These are phyloP conservation scores for Nakazawaea ishiwadae DNA, from an alignment of 805 yeast genomes.

Conservation along the genomic window DNA sequence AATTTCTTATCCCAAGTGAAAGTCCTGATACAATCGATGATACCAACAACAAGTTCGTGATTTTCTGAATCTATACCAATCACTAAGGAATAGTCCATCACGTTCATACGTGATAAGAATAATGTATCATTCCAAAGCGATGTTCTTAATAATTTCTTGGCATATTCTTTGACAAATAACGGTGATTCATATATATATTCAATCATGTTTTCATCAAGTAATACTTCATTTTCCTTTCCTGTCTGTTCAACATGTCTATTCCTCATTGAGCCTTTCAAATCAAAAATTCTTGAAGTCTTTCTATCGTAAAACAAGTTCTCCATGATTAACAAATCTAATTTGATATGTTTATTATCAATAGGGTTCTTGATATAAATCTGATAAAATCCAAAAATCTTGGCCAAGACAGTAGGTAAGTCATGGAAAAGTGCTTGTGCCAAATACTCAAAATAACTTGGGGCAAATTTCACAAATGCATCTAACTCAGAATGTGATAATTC, in stretches of 20 bases:
- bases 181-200: conserved; percentile 97
- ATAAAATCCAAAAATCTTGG: conserved; percentile 92
- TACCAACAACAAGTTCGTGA: conserved; percentile 81
- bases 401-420: conserved; percentile 89
- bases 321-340: conserved; percentile 91
- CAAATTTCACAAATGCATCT: conserved; percentile 91
- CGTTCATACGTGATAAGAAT: conserved; percentile 93
- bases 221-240: conserved; percentile 90
- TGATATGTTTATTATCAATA: conserved; percentile 66
- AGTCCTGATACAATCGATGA: conserved; percentile 89
- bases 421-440: conserved; percentile 94
- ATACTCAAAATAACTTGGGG: conserved; percentile 94
- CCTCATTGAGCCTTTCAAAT: conserved; percentile 96
- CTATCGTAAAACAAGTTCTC: conserved; percentile 88
- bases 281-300: conserved; percentile 82
- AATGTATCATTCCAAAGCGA: conserved; percentile 94
- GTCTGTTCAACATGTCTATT: conserved; percentile 96
- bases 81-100: conserved; percentile 96
- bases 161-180: conserved; percentile 86
- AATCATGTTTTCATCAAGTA: conserved; percentile 96
- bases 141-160: conserved; percentile 78
- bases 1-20: conserved; percentile 98
- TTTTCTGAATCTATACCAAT: conserved; percentile 79
- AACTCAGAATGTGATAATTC: conserved; percentile 84
- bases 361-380: conserved; percentile 87